Evolutionary conservation across 352 stramenopile genomes (phyloP).

Genomic region (Thraustochytrium sp.): DNA sequence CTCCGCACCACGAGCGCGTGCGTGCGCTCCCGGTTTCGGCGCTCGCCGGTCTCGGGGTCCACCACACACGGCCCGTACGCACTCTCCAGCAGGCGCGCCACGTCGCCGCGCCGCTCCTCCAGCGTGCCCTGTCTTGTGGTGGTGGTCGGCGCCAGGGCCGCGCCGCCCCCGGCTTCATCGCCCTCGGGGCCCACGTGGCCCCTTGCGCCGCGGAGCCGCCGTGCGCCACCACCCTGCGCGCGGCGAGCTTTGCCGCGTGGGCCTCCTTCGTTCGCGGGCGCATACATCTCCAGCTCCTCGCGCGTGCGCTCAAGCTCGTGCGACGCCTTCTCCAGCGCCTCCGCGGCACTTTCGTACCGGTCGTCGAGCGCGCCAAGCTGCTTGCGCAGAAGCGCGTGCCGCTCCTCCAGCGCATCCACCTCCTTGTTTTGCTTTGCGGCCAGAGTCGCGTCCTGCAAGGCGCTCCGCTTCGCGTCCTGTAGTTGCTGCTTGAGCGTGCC

Average conservation of each 20-base stretch:
- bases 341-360: too few species aligned
- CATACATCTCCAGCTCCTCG: background rate
- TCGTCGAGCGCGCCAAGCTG: too few species aligned
- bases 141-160: background rate
- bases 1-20: slow-evolving; percentile 9
- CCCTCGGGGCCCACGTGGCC: background rate
- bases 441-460: background rate
- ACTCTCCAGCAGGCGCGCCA: background rate
- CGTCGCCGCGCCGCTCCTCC: background rate
- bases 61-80: background rate
- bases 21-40: background rate
- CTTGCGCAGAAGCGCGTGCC: background rate
- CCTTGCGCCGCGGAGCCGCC: background rate
- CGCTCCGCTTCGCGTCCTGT: background rate
- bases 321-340: too few species aligned
- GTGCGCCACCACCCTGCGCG: too few species aligned
- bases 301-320: background rate
- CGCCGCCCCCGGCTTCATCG: background rate
- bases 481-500: background rate
- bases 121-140: background rate
- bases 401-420: background rate
- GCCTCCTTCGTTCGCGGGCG: background rate
- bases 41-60: background rate
- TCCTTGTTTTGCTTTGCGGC: background rate
- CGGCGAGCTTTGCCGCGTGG: background rate